phyloP scores from a whole-genome alignment of 2,329 filamentous ascomycete species.

The Sporothrix curviconia region DNA sequence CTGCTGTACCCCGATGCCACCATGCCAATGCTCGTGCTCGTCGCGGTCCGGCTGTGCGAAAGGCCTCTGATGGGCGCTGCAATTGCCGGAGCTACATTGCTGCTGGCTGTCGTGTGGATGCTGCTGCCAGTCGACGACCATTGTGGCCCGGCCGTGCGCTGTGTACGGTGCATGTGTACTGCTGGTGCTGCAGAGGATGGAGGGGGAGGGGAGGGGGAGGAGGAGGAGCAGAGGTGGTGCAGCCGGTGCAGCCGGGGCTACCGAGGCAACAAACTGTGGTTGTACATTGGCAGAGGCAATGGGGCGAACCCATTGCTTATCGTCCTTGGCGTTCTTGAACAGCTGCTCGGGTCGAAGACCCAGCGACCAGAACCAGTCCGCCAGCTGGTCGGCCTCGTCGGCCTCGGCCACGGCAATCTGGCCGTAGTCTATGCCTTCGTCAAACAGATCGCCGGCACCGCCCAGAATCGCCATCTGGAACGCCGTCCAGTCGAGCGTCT shows the following conservation, averaged over 20 bases:
- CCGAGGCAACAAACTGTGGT: too few relatives aligned
- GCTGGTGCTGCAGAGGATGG: neutral
- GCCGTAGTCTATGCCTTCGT: slow-evolving; percentile 37
- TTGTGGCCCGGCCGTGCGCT: neutral
- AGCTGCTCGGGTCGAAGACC: slow-evolving; percentile 39
- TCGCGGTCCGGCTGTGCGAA: slow-evolving; percentile 6
- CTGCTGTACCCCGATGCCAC: neutral
- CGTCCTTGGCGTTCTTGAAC: slow-evolving; percentile 25
- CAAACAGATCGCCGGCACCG: slow-evolving; percentile 46
- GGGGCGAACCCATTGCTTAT: slow-evolving; percentile 1
- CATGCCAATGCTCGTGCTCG: slow-evolving; percentile 3
- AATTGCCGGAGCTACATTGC: neutral
- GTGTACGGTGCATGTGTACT: neutral
- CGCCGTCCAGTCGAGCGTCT: slow-evolving; percentile 55
- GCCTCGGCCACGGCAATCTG: slow-evolving; percentile 30
- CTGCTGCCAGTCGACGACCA: slow-evolving; percentile 3
- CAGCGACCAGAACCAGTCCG: slow-evolving; percentile 46
- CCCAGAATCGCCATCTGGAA: slow-evolving; percentile 60
- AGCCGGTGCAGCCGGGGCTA: too few relatives aligned
- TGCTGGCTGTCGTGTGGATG: neutral
- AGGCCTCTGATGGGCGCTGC: too few relatives aligned
- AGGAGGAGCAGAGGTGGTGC: too few relatives aligned
- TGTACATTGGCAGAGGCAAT: too few relatives aligned
- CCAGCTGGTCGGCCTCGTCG: slow-evolving; percentile 43
- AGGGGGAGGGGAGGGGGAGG: too few relatives aligned